Percentiles rank a stretch among this genome's conserved stretches.
Conservation (phyloP, 805 yeast species). For the Ogataea trehalophila region DNA sequence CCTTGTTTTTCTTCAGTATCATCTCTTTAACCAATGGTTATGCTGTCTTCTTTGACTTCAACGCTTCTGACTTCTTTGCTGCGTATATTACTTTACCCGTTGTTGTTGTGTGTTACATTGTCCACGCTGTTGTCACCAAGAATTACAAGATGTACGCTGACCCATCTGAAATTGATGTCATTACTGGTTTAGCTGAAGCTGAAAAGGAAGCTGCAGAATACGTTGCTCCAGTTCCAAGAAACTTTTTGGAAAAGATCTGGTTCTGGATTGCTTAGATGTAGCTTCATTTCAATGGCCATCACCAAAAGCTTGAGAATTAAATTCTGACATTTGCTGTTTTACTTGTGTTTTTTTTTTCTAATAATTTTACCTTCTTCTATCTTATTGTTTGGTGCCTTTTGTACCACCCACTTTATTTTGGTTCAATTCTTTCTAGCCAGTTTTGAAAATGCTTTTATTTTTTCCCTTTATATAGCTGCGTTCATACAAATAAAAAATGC, state of each 20-base stretch:
- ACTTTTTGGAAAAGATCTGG: conserved; percentile 38
- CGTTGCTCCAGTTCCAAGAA: conserved; percentile 33
- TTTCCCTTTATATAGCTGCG: too few relatives aligned
- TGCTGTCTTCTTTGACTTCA: conserved; percentile 51
- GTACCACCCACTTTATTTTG: too few relatives aligned
- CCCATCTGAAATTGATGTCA: conserved; percentile 49
- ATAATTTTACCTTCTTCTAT: too few relatives aligned
- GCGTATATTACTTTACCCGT: conserved; percentile 61
- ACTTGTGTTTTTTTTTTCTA: too few relatives aligned
- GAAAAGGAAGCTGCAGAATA: conserved; percentile 46
- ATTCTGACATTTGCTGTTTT: too few relatives aligned
- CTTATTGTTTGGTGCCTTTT: too few relatives aligned
- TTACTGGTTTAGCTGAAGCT: conserved; percentile 45
- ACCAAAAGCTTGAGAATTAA: too few relatives aligned
- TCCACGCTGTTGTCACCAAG: conserved; percentile 44
- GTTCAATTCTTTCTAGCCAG: too few relatives aligned
- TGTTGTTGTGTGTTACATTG: conserved; percentile 44
- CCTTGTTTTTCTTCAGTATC: conserved; percentile 37
- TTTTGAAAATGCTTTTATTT: too few relatives aligned
- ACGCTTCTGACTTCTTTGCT: conserved; percentile 51
- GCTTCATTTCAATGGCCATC: not conserved
- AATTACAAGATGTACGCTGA: conserved; percentile 43
- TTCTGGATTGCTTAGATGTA: conserved; percentile 29
- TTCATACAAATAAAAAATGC: too few relatives aligned
- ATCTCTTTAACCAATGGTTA: conserved; percentile 54